Percentiles rank a stretch among this genome's conserved stretches.
Evolutionary conservation across 345 rosid species (phyloP).

Genomic region (Excoecaria cochinchinensis): DNA sequence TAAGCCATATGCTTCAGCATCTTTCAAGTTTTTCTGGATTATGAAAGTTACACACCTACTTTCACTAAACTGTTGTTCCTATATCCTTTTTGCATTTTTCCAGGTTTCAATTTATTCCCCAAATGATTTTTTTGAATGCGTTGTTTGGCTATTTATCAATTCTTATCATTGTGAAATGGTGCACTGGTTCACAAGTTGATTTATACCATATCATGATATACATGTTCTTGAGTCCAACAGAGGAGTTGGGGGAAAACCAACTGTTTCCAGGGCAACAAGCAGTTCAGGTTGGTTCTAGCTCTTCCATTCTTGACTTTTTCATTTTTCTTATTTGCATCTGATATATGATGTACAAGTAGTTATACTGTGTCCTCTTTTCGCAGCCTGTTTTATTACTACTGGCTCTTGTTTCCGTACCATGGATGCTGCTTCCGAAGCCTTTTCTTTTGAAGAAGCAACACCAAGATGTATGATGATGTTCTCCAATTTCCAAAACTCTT

Average conservation of each 20-base stretch:
- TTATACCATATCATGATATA: constrained; percentile 86
- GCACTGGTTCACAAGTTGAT: constrained; percentile 92
- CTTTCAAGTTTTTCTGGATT: constrained; percentile 12
- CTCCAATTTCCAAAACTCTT: constrained; percentile 8
- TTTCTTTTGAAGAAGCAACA: constrained; percentile 88
- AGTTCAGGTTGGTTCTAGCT: constrained; percentile 54
- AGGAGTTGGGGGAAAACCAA: constrained; percentile 85
- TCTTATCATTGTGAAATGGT: constrained; percentile 85
- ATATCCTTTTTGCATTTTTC: constrained; percentile 21
- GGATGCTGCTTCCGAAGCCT: constrained; percentile 97
- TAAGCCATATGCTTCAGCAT: constrained; percentile 8
- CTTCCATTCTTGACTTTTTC: not conserved
- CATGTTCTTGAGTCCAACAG: constrained; percentile 97
- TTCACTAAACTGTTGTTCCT: not conserved
- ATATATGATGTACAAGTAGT: constrained; percentile 3
- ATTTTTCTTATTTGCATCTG: not conserved
- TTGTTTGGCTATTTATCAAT: constrained; percentile 88
- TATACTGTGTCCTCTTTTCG: constrained; percentile 15
- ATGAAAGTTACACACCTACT: not conserved
- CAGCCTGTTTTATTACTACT: constrained; percentile 76
- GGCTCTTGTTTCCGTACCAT: constrained; percentile 88
- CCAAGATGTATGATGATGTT: constrained; percentile 47
- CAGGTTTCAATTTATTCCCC: constrained; percentile 98
- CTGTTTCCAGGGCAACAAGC: constrained; percentile 75
- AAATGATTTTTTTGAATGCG: constrained; percentile 82